Percentiles rank a stretch among this genome's conserved stretches.
Evolutionary conservation across 1,284 basidiomycete species (phyloP).

Genomic region (Cerioporus squamosus): DNA sequence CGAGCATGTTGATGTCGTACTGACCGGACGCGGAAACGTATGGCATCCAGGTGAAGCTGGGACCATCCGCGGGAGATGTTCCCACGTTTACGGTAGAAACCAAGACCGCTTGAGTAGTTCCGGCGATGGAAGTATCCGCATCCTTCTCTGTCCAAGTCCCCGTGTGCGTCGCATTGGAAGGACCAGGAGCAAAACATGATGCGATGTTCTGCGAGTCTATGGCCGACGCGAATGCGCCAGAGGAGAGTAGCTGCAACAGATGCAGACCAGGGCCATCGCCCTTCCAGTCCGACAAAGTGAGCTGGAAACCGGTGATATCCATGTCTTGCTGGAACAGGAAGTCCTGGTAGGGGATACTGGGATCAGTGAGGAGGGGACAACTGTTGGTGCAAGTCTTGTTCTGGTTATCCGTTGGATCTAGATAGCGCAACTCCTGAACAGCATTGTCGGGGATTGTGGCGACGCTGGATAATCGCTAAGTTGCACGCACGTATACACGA

Average conservation of each 20-base stretch:
- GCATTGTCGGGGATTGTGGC: slow-evolving; percentile 89
- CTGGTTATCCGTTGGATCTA: slow-evolving; percentile 76
- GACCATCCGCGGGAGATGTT: slow-evolving; percentile 60
- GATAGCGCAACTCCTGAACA: slow-evolving; percentile 75
- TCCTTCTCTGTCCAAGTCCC: slow-evolving; percentile 73
- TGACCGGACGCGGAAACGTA: slow-evolving; percentile 87
- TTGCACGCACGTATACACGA: neutral
- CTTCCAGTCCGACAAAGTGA: slow-evolving; percentile 79
- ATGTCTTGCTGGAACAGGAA: slow-evolving; percentile 76
- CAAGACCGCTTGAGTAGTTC: slow-evolving; percentile 79
- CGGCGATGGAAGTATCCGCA: slow-evolving; percentile 75
- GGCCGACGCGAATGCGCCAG: slow-evolving; percentile 86
- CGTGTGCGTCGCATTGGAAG: slow-evolving; percentile 66
- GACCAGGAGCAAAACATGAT: slow-evolving; percentile 77
- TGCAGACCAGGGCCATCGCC: slow-evolving; percentile 86
- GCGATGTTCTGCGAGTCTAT: slow-evolving; percentile 59
- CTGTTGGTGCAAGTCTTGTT: slow-evolving; percentile 71
- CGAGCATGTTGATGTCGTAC: slow-evolving; percentile 84
- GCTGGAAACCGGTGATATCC: slow-evolving; percentile 80
- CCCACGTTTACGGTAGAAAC: slow-evolving; percentile 71
- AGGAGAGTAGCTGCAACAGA: slow-evolving; percentile 88
- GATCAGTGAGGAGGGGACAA: slow-evolving; percentile 79
- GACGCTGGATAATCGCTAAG: slow-evolving; percentile 53
- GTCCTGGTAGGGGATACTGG: slow-evolving; percentile 84
- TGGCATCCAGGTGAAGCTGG: slow-evolving; percentile 88